Base-by-base conservation (phyloP, 2,329 filamentous ascomycete genomes). In the Fonsecaea erecta region DNA sequence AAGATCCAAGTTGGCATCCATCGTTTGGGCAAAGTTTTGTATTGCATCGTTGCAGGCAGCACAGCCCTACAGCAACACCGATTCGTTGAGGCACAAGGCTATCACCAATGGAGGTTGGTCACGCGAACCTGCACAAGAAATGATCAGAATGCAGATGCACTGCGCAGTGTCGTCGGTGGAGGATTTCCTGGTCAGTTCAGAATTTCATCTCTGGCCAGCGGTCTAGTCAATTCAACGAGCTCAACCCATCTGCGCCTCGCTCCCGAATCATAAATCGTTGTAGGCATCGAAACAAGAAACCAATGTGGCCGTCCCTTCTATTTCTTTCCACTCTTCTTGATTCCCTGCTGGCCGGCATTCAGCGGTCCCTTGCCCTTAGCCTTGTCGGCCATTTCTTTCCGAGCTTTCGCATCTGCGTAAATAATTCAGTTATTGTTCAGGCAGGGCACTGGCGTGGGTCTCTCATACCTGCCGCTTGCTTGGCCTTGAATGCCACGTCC, bases 321-420 rank as follows among this genome's bases (percentile, higher is more conserved):
- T 73, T 81, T 85, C 96, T 89, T 97, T 96, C 90, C 97, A 97
- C 80, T 93, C 93, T 97, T 97, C 89, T 97, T 97, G 84, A 98
- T 97, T 68, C 92, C 93, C 81, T 96, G 92, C 55, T 84, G 79
- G 35, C 92, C 93, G 34, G 88, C 90, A 81, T 93, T 93, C 77
- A 97, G 77, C 40, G 94, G 93, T 2, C 94, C 94, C 82, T 96
- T 96, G 79, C 91, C 91, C 74, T 90, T 89, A 52, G 91, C 89
- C 82, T 92, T 91, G 67, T 88, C 84, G n/a, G 89, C 88, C 80
- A 96, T 77, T 9, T 93, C 92, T 82, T 96, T 94, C 80, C 88
- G 90, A 52, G 90, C 91, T 84, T 93, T 92, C 76, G 92, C 90
- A 73, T 93, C 92, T 90, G 73, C 71, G 66, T 28, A 40, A 7